These are phyloP conservation scores for Cryphonectria naterciae DNA, from an alignment of 2,329 filamentous ascomycete species.

Conservation along the genomic window DNA sequence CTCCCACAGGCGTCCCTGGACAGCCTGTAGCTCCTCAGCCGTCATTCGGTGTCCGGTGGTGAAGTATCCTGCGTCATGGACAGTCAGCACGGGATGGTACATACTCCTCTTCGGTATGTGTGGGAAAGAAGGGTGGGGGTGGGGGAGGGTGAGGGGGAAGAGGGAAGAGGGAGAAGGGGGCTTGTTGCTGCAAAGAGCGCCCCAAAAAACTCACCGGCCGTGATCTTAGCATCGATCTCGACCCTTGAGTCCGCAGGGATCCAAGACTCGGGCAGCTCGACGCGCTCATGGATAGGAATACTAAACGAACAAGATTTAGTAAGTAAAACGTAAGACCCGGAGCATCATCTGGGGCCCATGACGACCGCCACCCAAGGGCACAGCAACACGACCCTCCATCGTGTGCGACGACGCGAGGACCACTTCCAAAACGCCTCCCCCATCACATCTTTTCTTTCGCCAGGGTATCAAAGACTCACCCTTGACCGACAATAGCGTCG, in stretches of 20 bases:
- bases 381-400: slow-evolving; percentile 1
- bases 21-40: slow-evolving; percentile 79
- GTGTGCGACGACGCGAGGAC: slow-evolving; percentile 8
- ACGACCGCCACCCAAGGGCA: slow-evolving; percentile 27
- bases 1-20: slow-evolving; percentile 91
- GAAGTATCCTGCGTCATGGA: slow-evolving; percentile 62
- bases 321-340: slow-evolving; percentile 26
- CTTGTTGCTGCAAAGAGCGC: neutral
- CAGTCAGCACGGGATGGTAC: slow-evolving; percentile 15
- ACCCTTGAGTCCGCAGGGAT: slow-evolving; percentile 94
- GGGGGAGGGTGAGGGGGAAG: neutral
- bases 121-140: neutral
- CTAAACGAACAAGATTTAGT: slow-evolving; percentile 41
- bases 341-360: slow-evolving; percentile 22
- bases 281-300: slow-evolving; percentile 84
- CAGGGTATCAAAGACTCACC: slow-evolving; percentile 49
- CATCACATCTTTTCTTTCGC: neutral
- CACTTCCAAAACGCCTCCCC: neutral
- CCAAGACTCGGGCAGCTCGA: slow-evolving; percentile 90
- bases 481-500: slow-evolving; percentile 83
- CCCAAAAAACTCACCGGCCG: slow-evolving; percentile 70
- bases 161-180: too few relatives aligned
- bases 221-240: slow-evolving; percentile 99
- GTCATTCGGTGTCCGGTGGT: slow-evolving; percentile 90
- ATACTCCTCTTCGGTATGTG: neutral